These are phyloP conservation scores for Leccinum solheimii DNA, from an alignment of 1,284 basidiomycete species.

Conservation along the genomic window DNA sequence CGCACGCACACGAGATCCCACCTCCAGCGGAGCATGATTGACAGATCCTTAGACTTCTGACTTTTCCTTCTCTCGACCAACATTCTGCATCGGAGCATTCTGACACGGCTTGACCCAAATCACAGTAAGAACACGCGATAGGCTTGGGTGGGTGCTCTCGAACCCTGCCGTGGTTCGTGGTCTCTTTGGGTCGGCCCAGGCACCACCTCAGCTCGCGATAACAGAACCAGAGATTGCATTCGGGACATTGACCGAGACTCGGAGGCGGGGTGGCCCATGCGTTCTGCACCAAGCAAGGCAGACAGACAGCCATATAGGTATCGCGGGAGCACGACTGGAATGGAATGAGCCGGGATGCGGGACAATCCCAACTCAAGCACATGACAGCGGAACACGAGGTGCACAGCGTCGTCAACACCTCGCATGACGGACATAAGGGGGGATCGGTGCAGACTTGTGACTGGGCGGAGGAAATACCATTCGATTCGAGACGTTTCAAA, in stretches of 20 bases:
- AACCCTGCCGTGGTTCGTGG: conserved; percentile 8
- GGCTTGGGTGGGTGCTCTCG: conserved; percentile 13
- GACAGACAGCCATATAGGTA: conserved; percentile 8
- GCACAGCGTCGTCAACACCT: conserved; percentile 12
- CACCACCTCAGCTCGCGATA: conserved; percentile 24
- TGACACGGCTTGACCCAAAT: neutral
- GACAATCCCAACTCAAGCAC: conserved; percentile 22
- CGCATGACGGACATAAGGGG: conserved; percentile 19
- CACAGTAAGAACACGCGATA: neutral
- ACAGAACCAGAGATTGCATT: conserved; percentile 26
- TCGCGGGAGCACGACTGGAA: conserved; percentile 11
- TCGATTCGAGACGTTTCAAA: neutral
- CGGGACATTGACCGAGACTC: conserved; percentile 24
- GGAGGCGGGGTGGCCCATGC: conserved; percentile 4
- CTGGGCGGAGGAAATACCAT: neutral
- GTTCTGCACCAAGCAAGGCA: conserved; percentile 12
- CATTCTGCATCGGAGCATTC: neutral
- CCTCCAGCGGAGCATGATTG: neutral
- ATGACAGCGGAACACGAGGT: conserved; percentile 15
- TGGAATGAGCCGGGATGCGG: conserved; percentile 15
- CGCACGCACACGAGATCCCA: conserved; percentile 22
- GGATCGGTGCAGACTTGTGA: neutral
- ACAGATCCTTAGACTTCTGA: neutral
- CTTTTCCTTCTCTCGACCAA: neutral
- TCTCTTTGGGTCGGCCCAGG: conserved; percentile 18